Evolutionary conservation across 495 filamentous ascomycete species (phyloP), one percentile per base, ranked within the genome.

Genomic region (Podospora pseudoanserina): DNA sequence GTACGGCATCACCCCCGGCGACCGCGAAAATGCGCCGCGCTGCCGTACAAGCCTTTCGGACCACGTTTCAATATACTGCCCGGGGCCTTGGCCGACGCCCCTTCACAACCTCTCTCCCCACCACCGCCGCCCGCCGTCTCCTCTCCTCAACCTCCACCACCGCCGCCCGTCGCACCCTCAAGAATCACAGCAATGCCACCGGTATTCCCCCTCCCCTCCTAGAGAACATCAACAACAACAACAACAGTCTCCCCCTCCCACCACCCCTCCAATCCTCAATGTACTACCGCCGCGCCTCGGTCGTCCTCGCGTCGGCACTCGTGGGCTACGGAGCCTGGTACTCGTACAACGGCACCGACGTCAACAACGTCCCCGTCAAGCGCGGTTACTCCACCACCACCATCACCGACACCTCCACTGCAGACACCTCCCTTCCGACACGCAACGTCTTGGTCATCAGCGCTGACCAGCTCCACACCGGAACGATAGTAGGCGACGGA

Each of bases 391-490:
- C 74, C 23, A 66, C 64, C 32, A 23, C 30, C 56, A 55, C 28
- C 20, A 66, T 60, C 32, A 23, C 30, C 56, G 55, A 23, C 20
- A 49, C 66, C 19, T 54, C 74, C 32, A 71, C 70, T 19, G 65
- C 65, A 32, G 72, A 73, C 20, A 64, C 63, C 60, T 67, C 69
- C 44, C 64, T 65, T 2, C 77, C 75, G 32, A 82, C 80, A 28
- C 76, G 81, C 27, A 78, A 84, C 65, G 86, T 90, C 26, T 81
- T 97, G 57, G 84, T 94, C 23, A 90, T 98, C 57, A 91, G 91
- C 65, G 87, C 92, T 74, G 91, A 94, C 73, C 86, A 91, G 76
- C 86, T 97, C 53, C 96, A 92, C 71, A 93, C 92, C 16, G 89
- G 90, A 19, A 89, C 91, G 0, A 86, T 94, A 27, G 85, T 88